Percentiles rank a stretch among this genome's conserved stretches.
These are phyloP conservation scores for Phytophthora vignae DNA, from an alignment of 352 stramenopile species.

Conservation along the genomic window DNA sequence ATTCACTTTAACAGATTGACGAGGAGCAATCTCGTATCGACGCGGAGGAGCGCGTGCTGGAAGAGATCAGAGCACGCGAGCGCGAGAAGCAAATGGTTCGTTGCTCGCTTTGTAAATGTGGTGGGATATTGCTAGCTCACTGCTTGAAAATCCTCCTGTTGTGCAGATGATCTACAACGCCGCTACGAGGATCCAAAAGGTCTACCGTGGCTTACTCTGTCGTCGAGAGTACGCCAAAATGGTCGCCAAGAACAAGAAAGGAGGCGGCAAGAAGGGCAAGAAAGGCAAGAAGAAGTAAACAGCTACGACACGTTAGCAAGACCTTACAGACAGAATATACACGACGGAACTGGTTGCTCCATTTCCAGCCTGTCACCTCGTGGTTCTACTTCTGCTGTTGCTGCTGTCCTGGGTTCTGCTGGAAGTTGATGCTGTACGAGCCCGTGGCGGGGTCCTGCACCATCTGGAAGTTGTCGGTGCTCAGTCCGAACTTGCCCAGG, in stretches of 20 bases:
- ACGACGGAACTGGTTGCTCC: slow-evolving; percentile 7
- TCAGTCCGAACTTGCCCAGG: slow-evolving; percentile 99
- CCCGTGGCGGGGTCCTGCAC: slow-evolving; percentile 97
- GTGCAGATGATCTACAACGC: slow-evolving; percentile 72
- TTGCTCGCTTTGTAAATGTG: slow-evolving; percentile 2
- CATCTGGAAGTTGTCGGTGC: slow-evolving; percentile 99
- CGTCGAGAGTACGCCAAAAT: slow-evolving; percentile 80
- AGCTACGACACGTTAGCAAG: background rate
- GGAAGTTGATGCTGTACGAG: slow-evolving; percentile 98
- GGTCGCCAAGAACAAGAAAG: slow-evolving; percentile 87
- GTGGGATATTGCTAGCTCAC: background rate
- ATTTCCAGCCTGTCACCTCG: background rate
- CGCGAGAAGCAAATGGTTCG: slow-evolving; percentile 78
- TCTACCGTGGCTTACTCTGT: slow-evolving; percentile 73
- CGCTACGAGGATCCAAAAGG: slow-evolving; percentile 83
- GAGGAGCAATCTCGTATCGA: slow-evolving; percentile 89
- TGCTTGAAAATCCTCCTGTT: no score
- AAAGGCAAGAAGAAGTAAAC: slow-evolving; percentile 44
- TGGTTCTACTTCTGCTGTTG: slow-evolving; percentile 27
- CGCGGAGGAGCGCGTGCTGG: slow-evolving; percentile 76
- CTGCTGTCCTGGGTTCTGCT: slow-evolving; percentile 57
- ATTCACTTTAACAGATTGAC: slow-evolving; percentile 58
- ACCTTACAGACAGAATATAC: slow-evolving; percentile 16
- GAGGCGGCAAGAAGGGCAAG: slow-evolving; percentile 64
- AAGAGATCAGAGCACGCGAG: slow-evolving; percentile 73